Conservation (phyloP, 306 rosid species). For the Begonia peltatifolia region DNA sequence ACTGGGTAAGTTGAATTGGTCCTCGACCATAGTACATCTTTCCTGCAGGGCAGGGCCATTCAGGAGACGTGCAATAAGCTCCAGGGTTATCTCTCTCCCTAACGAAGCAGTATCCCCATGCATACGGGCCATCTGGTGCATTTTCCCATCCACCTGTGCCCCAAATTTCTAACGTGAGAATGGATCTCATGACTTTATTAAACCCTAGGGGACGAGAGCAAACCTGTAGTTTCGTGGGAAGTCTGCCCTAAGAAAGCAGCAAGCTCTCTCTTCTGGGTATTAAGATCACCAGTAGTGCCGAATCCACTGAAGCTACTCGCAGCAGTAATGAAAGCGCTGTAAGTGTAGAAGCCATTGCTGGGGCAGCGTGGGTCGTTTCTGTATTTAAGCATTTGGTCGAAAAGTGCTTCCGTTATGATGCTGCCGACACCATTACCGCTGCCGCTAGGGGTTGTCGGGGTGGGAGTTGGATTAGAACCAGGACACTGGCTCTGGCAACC, state of each 20-base stretch:
- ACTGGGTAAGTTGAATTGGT: conserved; percentile 35
- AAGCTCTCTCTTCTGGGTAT: conserved; percentile 19
- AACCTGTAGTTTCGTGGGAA: conserved; percentile 28
- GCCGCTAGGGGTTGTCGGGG: background rate
- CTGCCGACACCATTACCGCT: conserved; percentile 1
- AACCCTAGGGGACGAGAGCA: background rate
- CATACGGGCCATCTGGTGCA: conserved; percentile 36
- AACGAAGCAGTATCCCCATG: conserved; percentile 46
- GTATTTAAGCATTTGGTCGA: conserved; percentile 25
- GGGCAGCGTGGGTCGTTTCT: conserved; percentile 19
- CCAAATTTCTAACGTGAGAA: background rate
- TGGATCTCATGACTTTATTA: background rate
- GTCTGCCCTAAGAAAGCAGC: conserved; percentile 30
- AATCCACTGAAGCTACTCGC: conserved; percentile 20
- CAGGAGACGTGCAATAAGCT: conserved; percentile 15
- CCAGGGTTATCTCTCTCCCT: conserved; percentile 14
- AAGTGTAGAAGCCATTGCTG: conserved; percentile 28
- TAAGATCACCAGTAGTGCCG: conserved; percentile 17
- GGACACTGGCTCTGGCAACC: conserved; percentile 39
- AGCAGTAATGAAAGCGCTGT: conserved; percentile 31
- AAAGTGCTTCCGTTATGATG: conserved; percentile 13
- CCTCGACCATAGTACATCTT: conserved; percentile 37
- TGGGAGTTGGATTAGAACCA: background rate
- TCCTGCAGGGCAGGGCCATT: conserved; percentile 31
- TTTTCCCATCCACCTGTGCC: conserved; percentile 20